Conservation (phyloP, 495 filamentous ascomycete genomes). For the Jackrogersella minutella region DNA sequence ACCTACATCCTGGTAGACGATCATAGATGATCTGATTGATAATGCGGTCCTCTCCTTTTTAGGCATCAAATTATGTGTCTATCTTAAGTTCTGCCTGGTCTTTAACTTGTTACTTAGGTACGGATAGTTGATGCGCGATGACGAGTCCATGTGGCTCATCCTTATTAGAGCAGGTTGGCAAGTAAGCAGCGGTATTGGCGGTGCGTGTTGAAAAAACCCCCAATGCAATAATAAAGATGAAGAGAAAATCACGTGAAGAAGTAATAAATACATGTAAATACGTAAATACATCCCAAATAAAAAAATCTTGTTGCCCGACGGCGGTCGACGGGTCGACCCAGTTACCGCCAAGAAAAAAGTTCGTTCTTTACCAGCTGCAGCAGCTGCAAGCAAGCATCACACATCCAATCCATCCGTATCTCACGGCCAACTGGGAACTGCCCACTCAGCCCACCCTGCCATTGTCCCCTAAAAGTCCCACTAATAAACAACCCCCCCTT, state of each 20-base stretch:
- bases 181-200: conserved; percentile 1
- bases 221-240: conserved; percentile 11
- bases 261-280: no score
- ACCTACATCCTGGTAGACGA: conserved; percentile 29
- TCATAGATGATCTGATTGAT: conserved; percentile 33
- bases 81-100: conserved; percentile 26
- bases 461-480: conserved; percentile 6
- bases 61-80: conserved; percentile 27
- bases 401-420: conserved; percentile 9
- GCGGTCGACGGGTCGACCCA: conserved; percentile 26
- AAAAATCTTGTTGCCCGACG: conserved; percentile 14
- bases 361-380: not conserved
- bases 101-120: conserved; percentile 14
- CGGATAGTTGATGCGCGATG: conserved; percentile 30
- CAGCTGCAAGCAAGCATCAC: conserved; percentile 18
- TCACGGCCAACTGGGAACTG: conserved; percentile 23
- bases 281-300: no score
- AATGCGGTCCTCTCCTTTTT: conserved; percentile 10
- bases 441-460: conserved; percentile 11
- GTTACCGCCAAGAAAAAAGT: conserved; percentile 33
- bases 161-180: conserved; percentile 7
- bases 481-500: conserved; percentile 6
- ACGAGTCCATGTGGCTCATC: conserved; percentile 38
- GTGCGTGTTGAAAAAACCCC: not conserved
- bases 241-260: conserved; percentile 25